These are phyloP conservation scores for Takashimella koratensis DNA, from an alignment of 1,284 basidiomycete genomes.

Conservation along the genomic window DNA sequence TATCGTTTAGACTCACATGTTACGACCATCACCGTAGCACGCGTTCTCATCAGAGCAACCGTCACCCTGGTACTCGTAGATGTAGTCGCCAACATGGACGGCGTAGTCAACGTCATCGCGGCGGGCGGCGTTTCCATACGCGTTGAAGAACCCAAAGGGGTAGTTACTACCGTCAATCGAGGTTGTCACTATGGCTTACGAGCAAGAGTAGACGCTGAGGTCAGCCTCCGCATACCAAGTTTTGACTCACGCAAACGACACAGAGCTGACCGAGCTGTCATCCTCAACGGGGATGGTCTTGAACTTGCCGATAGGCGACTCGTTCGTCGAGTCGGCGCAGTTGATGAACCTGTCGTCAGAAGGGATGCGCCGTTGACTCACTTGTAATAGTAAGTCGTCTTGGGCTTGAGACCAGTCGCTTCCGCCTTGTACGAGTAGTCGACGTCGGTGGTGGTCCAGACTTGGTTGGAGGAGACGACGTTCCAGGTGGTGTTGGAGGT, in stretches of 20 bases:
- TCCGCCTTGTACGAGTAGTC: slow-evolving; percentile 22
- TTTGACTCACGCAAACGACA: too few species aligned
- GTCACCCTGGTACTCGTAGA: slow-evolving; percentile 41
- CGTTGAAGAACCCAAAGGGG: slow-evolving; percentile 62
- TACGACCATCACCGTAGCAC: slow-evolving; percentile 47
- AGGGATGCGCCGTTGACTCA: too few species aligned
- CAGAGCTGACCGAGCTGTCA: too few species aligned
- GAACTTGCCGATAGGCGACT: slow-evolving; percentile 13
- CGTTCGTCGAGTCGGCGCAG: slow-evolving; percentile 17
- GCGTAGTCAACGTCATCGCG: slow-evolving; percentile 60
- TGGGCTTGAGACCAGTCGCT: slow-evolving; percentile 18
- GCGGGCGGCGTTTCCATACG: slow-evolving; percentile 60
- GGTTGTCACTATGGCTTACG: slow-evolving; percentile 18
- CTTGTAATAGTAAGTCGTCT: slow-evolving; percentile 21
- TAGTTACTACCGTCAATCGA: slow-evolving; percentile 46
- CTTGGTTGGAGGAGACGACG: slow-evolving; percentile 7
- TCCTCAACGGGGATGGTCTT: slow-evolving; percentile 14
- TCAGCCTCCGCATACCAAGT: too few species aligned
- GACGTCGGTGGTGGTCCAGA: slow-evolving; percentile 15
- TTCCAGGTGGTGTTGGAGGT: background rate
- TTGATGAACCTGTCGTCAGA: too few species aligned
- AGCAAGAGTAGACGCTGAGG: slow-evolving; percentile 55
- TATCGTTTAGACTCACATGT: too few species aligned
- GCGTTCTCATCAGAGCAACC: slow-evolving; percentile 17
- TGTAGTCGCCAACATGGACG: slow-evolving; percentile 62